These are phyloP conservation scores for Populus nigra DNA, from an alignment of 345 rosid genomes.

Conservation along the genomic window DNA sequence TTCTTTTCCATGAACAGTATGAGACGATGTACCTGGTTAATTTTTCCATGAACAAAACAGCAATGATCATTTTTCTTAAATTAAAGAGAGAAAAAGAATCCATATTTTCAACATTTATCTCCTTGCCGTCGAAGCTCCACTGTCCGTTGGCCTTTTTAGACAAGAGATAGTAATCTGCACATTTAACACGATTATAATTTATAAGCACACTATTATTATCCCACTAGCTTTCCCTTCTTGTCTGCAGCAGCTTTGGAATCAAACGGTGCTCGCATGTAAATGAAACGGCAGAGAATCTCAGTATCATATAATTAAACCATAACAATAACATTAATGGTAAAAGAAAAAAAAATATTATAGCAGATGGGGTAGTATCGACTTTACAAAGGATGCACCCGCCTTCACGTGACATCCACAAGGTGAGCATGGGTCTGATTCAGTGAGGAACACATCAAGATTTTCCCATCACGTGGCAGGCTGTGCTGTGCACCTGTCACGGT, in stretches of 20 bases:
- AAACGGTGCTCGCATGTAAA: not conserved
- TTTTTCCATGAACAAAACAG: not conserved
- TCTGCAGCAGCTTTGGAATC: slow-evolving; percentile 19
- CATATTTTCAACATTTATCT: not conserved
- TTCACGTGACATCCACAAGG: not conserved
- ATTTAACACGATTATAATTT: slow-evolving; percentile 21
- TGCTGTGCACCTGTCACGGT: not conserved
- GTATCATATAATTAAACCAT: too few species aligned
- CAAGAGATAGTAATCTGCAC: slow-evolving; percentile 29
- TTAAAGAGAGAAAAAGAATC: not conserved
- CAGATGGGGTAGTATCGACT: not conserved
- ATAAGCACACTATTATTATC: slow-evolving; percentile 25
- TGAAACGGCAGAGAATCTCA: not conserved
- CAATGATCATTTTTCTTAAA: too few species aligned
- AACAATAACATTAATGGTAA: too few species aligned
- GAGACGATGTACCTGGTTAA: slow-evolving; percentile 64
- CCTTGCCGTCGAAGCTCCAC: slow-evolving; percentile 66
- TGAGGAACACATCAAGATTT: not conserved
- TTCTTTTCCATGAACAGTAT: too few species aligned
- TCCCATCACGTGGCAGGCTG: not conserved
- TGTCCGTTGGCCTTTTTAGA: slow-evolving; percentile 39
- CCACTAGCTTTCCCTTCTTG: slow-evolving; percentile 31
- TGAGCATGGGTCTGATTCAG: not conserved
- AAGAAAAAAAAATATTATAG: too few species aligned
- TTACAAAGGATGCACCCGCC: not conserved